Percentiles rank a stretch among this genome's conserved stretches.
Conservation (phyloP, 1,284 basidiomycete species). For the Amylostereum chailletii region DNA sequence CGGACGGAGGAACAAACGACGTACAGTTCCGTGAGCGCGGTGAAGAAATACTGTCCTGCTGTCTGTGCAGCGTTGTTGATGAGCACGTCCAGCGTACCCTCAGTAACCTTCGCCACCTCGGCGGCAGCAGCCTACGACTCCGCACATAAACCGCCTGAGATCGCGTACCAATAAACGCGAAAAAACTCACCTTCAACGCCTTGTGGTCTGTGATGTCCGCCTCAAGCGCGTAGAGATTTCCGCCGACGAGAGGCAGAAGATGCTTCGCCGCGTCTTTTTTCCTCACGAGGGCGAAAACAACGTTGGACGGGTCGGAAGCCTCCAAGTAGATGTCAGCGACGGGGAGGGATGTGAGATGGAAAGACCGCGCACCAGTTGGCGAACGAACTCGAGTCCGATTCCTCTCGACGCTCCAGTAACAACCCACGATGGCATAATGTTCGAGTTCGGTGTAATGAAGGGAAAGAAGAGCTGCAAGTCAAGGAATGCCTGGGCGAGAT, state of each 20-base stretch:
- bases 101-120: constrained; percentile 19
- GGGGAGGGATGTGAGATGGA: background rate
- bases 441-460: background rate
- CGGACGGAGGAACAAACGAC: background rate
- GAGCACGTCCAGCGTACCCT: constrained; percentile 24
- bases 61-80: constrained; percentile 23
- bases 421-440: constrained; percentile 8
- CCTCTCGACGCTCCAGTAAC: constrained; percentile 20
- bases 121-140: constrained; percentile 11
- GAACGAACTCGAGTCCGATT: constrained; percentile 26
- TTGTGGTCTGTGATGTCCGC: constrained; percentile 23
- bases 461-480: too few relatives aligned
- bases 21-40: constrained; percentile 1
- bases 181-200: constrained; percentile 16
- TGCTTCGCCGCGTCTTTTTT: constrained; percentile 14
- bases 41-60: constrained; percentile 10
- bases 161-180: background rate
- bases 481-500: too few relatives aligned
- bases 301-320: constrained; percentile 15
- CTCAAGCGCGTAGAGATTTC: constrained; percentile 22
- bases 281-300: constrained; percentile 25
- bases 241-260: constrained; percentile 12
- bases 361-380: constrained; percentile 16
- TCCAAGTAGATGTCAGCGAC: background rate
- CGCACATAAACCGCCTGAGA: background rate